Evolutionary conservation across 2,329 filamentous ascomycete species (phyloP).

Genomic region (Ophiostoma sp.): DNA sequence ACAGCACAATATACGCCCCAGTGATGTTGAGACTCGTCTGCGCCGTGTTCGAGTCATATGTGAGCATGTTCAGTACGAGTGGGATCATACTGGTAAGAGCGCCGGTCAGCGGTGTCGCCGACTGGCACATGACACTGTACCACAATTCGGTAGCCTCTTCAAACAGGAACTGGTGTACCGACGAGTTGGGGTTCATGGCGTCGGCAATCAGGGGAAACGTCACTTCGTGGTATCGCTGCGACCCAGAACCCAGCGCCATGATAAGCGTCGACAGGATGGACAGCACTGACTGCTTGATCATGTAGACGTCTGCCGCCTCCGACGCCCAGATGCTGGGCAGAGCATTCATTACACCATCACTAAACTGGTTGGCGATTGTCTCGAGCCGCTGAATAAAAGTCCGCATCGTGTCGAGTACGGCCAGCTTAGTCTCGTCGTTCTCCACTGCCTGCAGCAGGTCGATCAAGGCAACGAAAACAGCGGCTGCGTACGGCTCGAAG

Average conservation of each 20-base stretch:
- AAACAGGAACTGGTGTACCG: constrained; percentile 73
- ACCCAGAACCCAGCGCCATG: constrained; percentile 74
- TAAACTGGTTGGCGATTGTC: constrained; percentile 59
- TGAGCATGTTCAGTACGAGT: constrained; percentile 60
- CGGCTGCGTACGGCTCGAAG: constrained; percentile 72
- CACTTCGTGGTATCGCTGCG: constrained; percentile 69
- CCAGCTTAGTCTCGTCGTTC: constrained; percentile 82
- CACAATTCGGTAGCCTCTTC: constrained; percentile 91
- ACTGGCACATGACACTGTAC: constrained; percentile 66
- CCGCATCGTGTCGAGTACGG: constrained; percentile 79
- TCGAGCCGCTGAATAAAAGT: constrained; percentile 78
- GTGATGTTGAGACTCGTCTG: constrained; percentile 58
- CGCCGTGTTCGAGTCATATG: constrained; percentile 60
- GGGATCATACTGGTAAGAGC: constrained; percentile 60
- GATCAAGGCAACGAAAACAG: constrained; percentile 68
- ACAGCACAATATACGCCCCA: constrained; percentile 65
- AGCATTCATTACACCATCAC: constrained; percentile 74
- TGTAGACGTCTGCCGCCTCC: constrained; percentile 72
- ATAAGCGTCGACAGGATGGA: constrained; percentile 79
- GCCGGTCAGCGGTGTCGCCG: constrained; percentile 54
- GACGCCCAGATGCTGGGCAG: constrained; percentile 80
- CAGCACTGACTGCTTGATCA: constrained; percentile 91
- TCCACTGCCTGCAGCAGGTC: constrained; percentile 73
- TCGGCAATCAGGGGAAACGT: constrained; percentile 78
- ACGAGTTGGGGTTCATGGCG: constrained; percentile 70